Evolutionary conservation across 148 eudicot species (phyloP).

Genomic region (Talinum fruticosum): DNA sequence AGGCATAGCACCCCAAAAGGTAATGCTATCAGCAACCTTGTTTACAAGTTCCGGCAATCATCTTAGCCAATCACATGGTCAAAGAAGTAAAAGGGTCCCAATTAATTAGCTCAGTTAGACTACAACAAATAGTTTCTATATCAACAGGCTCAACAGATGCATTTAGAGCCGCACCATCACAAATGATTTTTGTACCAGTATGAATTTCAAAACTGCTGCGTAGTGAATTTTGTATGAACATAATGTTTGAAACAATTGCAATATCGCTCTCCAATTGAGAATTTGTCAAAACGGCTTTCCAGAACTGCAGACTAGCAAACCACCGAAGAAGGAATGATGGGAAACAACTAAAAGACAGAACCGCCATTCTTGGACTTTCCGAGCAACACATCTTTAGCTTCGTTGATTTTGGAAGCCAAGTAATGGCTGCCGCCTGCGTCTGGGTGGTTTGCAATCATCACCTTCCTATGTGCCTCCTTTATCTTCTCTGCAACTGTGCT

Average conservation of each 20-base stretch:
- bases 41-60: not conserved
- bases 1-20: not conserved
- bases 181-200: not conserved
- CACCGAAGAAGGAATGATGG: not conserved
- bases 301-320: not conserved
- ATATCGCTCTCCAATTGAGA: not conserved
- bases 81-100: not conserved
- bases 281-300: not conserved
- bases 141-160: not conserved
- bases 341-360: conserved; percentile 40
- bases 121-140: not conserved
- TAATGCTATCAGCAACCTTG: not conserved
- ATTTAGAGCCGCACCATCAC: not conserved
- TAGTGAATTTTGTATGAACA: not conserved
- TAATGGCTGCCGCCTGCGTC: conserved; percentile 71
- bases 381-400: conserved; percentile 58
- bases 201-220: not conserved
- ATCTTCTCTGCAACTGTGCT: conserved; percentile 42
- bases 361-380: conserved; percentile 44
- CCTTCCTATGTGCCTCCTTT: conserved; percentile 55
- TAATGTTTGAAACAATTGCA: not conserved
- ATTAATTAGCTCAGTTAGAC: not conserved
- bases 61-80: not conserved
- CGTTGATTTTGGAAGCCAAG: conserved; percentile 59
- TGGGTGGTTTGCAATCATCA: conserved; percentile 66